Evolutionary conservation across 169 alveolate species (phyloP).

Genomic region (Cryptosporidium viatorum): DNA sequence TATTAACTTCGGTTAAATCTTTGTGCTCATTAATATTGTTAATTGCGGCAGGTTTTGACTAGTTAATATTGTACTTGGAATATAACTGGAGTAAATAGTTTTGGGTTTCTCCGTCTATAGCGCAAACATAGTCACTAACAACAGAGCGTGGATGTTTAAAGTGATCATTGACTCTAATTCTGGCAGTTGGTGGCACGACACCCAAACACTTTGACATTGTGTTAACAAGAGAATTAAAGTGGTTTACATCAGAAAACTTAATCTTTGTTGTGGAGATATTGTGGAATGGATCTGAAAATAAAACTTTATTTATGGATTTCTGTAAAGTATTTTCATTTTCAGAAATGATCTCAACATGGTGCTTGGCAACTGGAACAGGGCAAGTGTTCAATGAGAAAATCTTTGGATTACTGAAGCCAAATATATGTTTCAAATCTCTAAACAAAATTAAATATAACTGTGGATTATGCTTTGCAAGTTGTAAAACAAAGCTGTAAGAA

Average conservation of each 20-base stretch:
- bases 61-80: constrained; percentile 22
- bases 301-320: neutral
- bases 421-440: constrained; percentile 37
- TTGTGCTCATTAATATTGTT: neutral
- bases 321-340: constrained; percentile 26
- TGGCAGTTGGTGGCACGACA: constrained; percentile 46
- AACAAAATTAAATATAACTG: constrained; percentile 40
- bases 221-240: constrained; percentile 21
- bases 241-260: constrained; percentile 33
- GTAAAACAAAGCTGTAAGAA: constrained; percentile 35
- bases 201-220: constrained; percentile 62
- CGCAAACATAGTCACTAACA: constrained; percentile 49
- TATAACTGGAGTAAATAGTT: constrained; percentile 36
- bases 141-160: constrained; percentile 18
- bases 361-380: constrained; percentile 17
- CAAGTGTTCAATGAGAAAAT: constrained; percentile 27
- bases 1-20: too few species aligned
- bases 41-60: neutral
- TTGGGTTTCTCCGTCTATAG: constrained; percentile 14
- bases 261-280: neutral
- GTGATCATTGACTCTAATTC: constrained; percentile 55
- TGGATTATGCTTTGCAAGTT: constrained; percentile 45
- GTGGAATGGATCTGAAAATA: neutral
- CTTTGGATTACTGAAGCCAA: constrained; percentile 1
- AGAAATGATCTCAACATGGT: constrained; percentile 27